phyloP scores from a whole-genome alignment of 345 rosid species.

The Odontarrhena argentea region DNA sequence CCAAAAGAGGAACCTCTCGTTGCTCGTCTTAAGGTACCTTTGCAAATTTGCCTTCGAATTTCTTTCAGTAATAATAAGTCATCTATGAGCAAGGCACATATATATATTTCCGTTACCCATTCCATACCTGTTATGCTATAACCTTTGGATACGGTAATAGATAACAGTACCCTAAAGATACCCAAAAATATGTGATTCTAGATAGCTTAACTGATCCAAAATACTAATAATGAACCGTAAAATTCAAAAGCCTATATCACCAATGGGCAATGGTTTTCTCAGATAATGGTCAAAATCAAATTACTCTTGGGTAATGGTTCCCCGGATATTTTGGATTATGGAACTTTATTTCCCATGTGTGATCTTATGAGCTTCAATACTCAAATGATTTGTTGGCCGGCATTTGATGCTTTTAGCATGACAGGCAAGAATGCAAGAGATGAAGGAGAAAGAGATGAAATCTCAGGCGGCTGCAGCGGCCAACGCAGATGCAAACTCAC shows the following conservation, averaged over 20 bases:
- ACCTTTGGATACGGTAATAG: not conserved
- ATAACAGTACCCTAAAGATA: not conserved
- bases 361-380: not conserved
- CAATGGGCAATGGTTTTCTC: not conserved
- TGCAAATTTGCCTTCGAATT: conserved; percentile 10
- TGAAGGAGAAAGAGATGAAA: conserved; percentile 86
- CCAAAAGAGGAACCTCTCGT: conserved; percentile 81
- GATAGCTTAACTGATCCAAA: not conserved
- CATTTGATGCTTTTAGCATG: conserved; percentile 23
- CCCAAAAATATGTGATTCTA: not conserved
- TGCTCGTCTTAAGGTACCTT: conserved; percentile 72
- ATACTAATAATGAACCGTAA: not conserved
- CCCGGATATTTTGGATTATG: not conserved
- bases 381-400: not conserved
- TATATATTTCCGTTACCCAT: not conserved
- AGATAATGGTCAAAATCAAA: not conserved
- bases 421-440: conserved; percentile 96
- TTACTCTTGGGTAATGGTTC: not conserved
- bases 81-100: conserved; percentile 5
- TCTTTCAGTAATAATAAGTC: conserved; percentile 18
- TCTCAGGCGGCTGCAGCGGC: conserved; percentile 70
- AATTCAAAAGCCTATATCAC: not conserved
- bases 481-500: conserved; percentile 83
- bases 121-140: not conserved
- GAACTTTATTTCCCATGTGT: not conserved